Percentiles rank a stretch among this genome's conserved stretches.
Conservation (phyloP, 2,329 filamentous ascomycete genomes). For the Diaporthe vexans region DNA sequence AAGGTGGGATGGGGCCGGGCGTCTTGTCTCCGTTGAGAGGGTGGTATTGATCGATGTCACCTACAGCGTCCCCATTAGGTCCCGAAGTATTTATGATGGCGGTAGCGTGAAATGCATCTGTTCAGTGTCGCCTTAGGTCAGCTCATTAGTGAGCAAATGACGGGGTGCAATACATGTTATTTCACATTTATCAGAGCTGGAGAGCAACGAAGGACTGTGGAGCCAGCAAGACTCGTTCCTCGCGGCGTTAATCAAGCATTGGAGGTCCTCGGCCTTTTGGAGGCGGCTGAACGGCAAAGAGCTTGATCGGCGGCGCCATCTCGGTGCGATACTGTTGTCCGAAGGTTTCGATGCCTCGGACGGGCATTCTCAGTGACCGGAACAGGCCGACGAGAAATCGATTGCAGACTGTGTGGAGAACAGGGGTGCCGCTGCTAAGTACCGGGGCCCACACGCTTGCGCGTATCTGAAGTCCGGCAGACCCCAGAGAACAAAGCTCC, state of each 20-base stretch:
- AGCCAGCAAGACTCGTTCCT: neutral
- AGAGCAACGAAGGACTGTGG: neutral
- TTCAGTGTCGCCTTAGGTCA: neutral
- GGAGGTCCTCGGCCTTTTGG: neutral
- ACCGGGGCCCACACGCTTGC: slow-evolving; percentile 8
- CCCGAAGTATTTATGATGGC: neutral
- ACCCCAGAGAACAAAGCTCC: neutral
- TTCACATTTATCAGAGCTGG: neutral
- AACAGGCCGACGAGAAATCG: neutral
- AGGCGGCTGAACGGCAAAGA: neutral
- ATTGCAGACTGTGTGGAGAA: neutral
- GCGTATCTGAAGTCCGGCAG: neutral
- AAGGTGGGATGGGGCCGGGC: neutral
- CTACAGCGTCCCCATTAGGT: neutral
- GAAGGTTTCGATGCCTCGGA: neutral
- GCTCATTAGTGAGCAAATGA: too few species aligned
- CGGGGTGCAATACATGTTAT: too few species aligned
- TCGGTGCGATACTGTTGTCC: neutral
- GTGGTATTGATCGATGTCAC: neutral
- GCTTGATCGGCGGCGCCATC: too few species aligned
- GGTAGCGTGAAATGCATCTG: neutral
- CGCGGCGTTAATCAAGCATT: too few species aligned
- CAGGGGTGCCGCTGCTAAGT: slow-evolving; percentile 1
- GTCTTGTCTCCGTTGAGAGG: neutral
- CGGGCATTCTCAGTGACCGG: neutral